These are phyloP conservation scores for Cercospora nicotianae DNA, from an alignment of 2,329 filamentous ascomycete genomes.

Conservation along the genomic window DNA sequence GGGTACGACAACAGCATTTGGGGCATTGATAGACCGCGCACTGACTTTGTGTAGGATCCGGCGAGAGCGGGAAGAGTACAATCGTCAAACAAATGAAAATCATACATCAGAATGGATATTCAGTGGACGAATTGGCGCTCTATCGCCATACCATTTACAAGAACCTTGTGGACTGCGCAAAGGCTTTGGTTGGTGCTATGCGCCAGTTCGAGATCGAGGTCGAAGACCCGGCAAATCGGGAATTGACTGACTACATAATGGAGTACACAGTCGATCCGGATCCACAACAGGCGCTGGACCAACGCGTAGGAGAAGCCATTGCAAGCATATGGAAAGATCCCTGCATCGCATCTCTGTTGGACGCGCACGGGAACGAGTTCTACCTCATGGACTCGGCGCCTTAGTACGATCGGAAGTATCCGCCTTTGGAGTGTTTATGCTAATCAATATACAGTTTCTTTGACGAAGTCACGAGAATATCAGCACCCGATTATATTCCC, in stretches of 20 bases:
- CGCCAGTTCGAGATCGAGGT: constrained; percentile 86
- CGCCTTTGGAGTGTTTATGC: constrained; percentile 14
- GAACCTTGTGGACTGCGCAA: constrained; percentile 95
- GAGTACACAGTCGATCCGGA: constrained; percentile 90
- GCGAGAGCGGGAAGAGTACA: constrained; percentile 97
- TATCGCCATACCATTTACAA: constrained; percentile 98
- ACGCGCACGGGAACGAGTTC: constrained; percentile 87
- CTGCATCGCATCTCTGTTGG: constrained; percentile 77
- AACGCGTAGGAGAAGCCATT: constrained; percentile 77
- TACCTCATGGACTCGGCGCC: constrained; percentile 99
- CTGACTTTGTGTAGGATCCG: constrained; percentile 66
- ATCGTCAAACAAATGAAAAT: constrained; percentile 99
- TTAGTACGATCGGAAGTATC: constrained; percentile 61
- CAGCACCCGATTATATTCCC: constrained; percentile 80
- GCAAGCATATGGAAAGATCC: constrained; percentile 88
- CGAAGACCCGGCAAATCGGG: constrained; percentile 67
- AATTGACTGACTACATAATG: constrained; percentile 75
- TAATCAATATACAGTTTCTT: constrained; percentile 70
- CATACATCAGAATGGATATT: constrained; percentile 97
- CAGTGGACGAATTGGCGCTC: constrained; percentile 85
- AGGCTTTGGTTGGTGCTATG: constrained; percentile 88
- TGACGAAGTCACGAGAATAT: constrained; percentile 84
- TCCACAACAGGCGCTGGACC: constrained; percentile 79
- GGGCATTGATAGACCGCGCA: not conserved
- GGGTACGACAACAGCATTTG: constrained; percentile 60